Percentiles rank a stretch among this genome's conserved stretches.
phyloP scores from a whole-genome alignment of 164 flowering plant species.

The Cinnamomum chago region DNA sequence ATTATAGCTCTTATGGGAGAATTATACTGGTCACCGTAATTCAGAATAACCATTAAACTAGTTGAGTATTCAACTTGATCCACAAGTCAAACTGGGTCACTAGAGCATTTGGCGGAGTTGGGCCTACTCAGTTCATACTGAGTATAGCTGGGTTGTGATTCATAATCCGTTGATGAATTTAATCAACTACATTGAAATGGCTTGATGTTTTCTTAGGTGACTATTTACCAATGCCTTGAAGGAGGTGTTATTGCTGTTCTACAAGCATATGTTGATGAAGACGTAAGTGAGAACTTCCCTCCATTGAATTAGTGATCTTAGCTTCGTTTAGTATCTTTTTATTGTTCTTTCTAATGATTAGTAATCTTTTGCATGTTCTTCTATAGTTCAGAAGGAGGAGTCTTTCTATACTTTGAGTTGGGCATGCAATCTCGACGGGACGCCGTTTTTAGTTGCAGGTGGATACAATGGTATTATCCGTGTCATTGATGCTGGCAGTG shows the following conservation, averaged over 20 bases:
- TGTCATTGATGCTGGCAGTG: slow-evolving; percentile 76
- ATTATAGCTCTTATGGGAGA: no score
- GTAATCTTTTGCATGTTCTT: slow-evolving; percentile 26
- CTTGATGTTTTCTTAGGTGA: slow-evolving; percentile 45
- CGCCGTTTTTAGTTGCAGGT: slow-evolving; percentile 79
- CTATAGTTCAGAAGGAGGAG: slow-evolving; percentile 91
- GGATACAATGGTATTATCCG: slow-evolving; percentile 93
- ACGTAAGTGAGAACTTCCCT: slow-evolving; percentile 42
- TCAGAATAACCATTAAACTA: no score
- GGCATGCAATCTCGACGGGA: slow-evolving; percentile 78
- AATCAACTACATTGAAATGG: neutral
- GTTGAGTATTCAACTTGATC: no score
- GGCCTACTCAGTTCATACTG: no score
- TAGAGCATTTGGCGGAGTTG: no score
- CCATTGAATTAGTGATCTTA: neutral
- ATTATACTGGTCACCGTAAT: no score
- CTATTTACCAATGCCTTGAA: slow-evolving; percentile 87
- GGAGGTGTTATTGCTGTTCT: slow-evolving; percentile 76
- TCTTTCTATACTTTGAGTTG: slow-evolving; percentile 93
- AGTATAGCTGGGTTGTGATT: no score
- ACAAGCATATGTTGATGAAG: slow-evolving; percentile 90
- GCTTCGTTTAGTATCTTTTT: neutral
- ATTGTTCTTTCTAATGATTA: slow-evolving; percentile 3
- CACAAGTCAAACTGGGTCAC: no score
- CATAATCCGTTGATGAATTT: neutral